Evolutionary conservation across 2,329 filamentous ascomycete species (phyloP).

Genomic region (Cercospora canescens): DNA sequence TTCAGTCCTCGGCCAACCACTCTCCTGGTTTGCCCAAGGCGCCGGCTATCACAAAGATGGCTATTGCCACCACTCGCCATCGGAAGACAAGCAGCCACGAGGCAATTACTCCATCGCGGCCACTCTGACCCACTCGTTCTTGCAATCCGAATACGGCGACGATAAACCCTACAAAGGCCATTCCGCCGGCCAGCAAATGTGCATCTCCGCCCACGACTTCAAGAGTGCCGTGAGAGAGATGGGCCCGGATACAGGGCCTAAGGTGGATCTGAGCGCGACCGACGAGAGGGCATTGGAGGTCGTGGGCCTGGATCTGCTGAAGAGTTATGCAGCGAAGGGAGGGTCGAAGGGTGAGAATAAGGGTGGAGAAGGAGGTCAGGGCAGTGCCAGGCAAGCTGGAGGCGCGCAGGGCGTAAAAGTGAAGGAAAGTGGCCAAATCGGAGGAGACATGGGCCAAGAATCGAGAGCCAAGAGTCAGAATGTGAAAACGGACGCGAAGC

Average conservation of each 20-base stretch:
- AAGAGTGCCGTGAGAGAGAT: conserved; percentile 19
- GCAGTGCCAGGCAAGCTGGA: neutral
- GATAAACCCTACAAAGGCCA: conserved; percentile 17
- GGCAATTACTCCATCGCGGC: conserved; percentile 21
- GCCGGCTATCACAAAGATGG: conserved; percentile 20
- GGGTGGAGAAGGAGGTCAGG: neutral
- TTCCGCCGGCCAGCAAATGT: conserved; percentile 20
- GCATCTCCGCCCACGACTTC: conserved; percentile 20
- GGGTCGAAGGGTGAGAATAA: neutral
- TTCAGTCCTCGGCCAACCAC: conserved; percentile 14
- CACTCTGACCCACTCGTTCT: conserved; percentile 20
- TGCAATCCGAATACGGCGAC: conserved; percentile 23
- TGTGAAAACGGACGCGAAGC: neutral
- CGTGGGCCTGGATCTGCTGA: conserved; percentile 16
- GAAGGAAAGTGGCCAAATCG: conserved; percentile 10
- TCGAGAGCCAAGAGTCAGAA: neutral
- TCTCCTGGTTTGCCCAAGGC: conserved; percentile 17
- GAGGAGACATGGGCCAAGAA: neutral
- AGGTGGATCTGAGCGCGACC: conserved; percentile 19
- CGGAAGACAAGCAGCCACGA: conserved; percentile 10
- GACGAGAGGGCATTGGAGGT: conserved; percentile 22
- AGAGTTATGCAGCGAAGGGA: conserved; percentile 16
- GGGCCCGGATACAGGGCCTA: conserved; percentile 19
- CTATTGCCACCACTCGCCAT: conserved; percentile 18
- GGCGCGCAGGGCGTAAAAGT: neutral